Evolutionary conservation across 192 early-diverging fungal genomes (phyloP).

Genomic region (Cetraspora pellucida): DNA sequence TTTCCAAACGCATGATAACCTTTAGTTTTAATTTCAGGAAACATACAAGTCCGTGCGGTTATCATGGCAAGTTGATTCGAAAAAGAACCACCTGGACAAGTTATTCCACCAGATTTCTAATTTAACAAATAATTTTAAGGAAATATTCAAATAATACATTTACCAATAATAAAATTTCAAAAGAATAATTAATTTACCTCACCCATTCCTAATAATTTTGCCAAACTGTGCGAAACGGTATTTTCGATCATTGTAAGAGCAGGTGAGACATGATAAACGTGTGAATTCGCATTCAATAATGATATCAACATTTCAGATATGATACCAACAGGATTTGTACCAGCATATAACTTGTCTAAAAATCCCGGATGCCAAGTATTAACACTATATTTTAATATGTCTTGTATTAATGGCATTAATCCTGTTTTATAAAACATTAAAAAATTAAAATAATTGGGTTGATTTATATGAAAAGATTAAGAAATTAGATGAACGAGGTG

Average conservation of each 20-base stretch:
- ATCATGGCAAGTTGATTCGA: slow-evolving; percentile 78
- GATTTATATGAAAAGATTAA: slow-evolving; percentile 8
- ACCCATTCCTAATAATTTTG: slow-evolving; percentile 51
- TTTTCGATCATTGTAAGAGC: slow-evolving; percentile 72
- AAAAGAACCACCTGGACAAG: slow-evolving; percentile 74
- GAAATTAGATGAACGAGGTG: slow-evolving; percentile 4
- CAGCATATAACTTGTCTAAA: slow-evolving; percentile 83
- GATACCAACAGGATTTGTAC: slow-evolving; percentile 74
- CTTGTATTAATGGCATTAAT: slow-evolving; percentile 48
- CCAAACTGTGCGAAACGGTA: slow-evolving; percentile 52
- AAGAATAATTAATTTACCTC: slow-evolving; percentile 27
- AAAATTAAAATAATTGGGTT: neutral
- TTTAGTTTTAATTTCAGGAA: slow-evolving; percentile 59
- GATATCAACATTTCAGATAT: slow-evolving; percentile 68
- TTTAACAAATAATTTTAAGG: slow-evolving; percentile 33
- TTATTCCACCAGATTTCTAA: slow-evolving; percentile 60
- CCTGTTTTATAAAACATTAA: slow-evolving; percentile 32
- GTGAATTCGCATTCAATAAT: slow-evolving; percentile 76
- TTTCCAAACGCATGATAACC: slow-evolving; percentile 53
- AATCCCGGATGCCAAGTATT: slow-evolving; percentile 72
- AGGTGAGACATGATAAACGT: slow-evolving; percentile 77
- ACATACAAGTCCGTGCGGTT: slow-evolving; percentile 68
- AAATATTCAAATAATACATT: neutral
- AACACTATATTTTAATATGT: slow-evolving; percentile 56
- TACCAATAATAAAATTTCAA: neutral